Evolutionary conservation across 768 basidiomycete genomes (phyloP).

Genomic region (Phlegmacium glaucopus): DNA sequence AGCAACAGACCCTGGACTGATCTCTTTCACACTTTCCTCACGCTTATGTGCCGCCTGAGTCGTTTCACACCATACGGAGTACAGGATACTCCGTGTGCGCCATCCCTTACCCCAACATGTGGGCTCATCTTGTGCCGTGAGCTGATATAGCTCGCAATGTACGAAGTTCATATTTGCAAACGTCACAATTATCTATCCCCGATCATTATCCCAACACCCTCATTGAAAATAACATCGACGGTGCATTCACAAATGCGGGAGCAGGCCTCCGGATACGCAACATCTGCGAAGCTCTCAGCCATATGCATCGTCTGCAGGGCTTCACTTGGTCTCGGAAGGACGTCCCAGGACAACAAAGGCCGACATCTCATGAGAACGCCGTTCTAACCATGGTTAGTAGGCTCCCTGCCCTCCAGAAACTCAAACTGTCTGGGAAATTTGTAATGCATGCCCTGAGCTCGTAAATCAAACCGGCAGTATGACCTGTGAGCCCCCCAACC

Average conservation of each 20-base stretch:
- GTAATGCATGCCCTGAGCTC: slow-evolving; percentile 32
- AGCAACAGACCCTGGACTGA: no score
- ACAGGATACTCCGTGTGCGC: slow-evolving; percentile 45
- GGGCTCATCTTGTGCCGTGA: slow-evolving; percentile 48
- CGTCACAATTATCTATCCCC: slow-evolving; percentile 30
- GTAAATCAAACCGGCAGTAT: slow-evolving; percentile 25
- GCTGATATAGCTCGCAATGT: slow-evolving; percentile 47
- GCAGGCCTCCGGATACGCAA: slow-evolving; percentile 33
- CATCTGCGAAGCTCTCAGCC: slow-evolving; percentile 36
- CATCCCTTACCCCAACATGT: slow-evolving; percentile 37
- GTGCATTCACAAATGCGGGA: slow-evolving; percentile 20
- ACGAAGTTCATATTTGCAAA: slow-evolving; percentile 43
- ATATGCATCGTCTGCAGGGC: slow-evolving; percentile 38
- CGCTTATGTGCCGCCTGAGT: slow-evolving; percentile 31
- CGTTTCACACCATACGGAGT: slow-evolving; percentile 46
- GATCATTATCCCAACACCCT: slow-evolving; percentile 41
- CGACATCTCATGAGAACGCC: slow-evolving; percentile 37
- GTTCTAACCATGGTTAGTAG: slow-evolving; percentile 30
- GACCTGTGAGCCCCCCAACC: slow-evolving; percentile 29
- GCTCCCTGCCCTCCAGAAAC: slow-evolving; percentile 28
- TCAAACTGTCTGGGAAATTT: slow-evolving; percentile 37
- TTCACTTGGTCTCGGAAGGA: slow-evolving; percentile 43
- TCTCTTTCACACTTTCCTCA: slow-evolving; percentile 44
- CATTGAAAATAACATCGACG: slow-evolving; percentile 24
- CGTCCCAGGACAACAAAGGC: slow-evolving; percentile 18